Evolutionary conservation across 768 basidiomycete genomes (phyloP).

Genomic region (Suillus weaverae): DNA sequence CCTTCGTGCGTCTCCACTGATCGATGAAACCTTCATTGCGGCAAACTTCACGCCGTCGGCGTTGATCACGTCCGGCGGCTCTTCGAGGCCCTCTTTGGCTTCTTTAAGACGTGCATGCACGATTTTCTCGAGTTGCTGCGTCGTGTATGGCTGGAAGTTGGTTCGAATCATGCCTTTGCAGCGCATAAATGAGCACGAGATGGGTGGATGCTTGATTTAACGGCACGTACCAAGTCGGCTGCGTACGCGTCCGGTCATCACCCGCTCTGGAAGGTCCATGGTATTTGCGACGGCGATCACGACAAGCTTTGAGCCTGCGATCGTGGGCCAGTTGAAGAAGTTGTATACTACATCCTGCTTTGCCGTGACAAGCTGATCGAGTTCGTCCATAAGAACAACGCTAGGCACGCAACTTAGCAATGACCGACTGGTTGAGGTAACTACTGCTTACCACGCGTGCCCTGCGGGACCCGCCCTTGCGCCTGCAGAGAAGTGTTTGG

Average conservation of each 20-base stretch:
- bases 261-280: conserved; percentile 95
- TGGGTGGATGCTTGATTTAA: neutral
- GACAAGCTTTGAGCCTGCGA: conserved; percentile 82
- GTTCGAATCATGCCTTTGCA: conserved; percentile 80
- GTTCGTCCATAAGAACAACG: conserved; percentile 96
- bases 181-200: neutral
- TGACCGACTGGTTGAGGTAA: neutral
- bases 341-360: conserved; percentile 99
- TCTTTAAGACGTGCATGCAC: conserved; percentile 77
- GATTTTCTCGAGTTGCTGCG: conserved; percentile 77
- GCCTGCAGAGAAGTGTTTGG: conserved; percentile 71
- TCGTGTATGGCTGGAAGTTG: conserved; percentile 89
- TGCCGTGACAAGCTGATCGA: conserved; percentile 93
- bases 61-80: conserved; percentile 54
- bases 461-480: conserved; percentile 70
- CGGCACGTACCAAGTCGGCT: conserved; percentile 76
- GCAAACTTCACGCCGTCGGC: conserved; percentile 82
- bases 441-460: conserved; percentile 76
- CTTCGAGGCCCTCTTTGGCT: conserved; percentile 51
- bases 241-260: conserved; percentile 88
- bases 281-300: conserved; percentile 98
- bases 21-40: conserved; percentile 71
- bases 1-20: conserved; percentile 92
- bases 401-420: conserved; percentile 40
- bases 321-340: conserved; percentile 99